phyloP scores from a whole-genome alignment of 2,329 filamentous ascomycete species.

The Aphanoascus verrucosus region DNA sequence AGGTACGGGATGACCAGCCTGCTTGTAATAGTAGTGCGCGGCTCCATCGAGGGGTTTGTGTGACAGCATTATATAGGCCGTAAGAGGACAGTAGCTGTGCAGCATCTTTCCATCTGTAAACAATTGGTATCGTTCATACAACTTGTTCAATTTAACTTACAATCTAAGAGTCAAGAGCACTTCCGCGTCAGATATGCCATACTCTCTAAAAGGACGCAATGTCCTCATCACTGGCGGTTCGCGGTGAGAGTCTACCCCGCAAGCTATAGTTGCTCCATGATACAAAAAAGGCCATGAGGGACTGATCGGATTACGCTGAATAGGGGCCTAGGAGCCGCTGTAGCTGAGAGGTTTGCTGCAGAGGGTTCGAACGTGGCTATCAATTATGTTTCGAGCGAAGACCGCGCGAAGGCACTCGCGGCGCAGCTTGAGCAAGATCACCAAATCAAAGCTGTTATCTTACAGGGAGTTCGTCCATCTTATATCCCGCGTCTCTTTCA shows the following conservation, averaged over 20 bases:
- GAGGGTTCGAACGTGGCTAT: conserved; percentile 60
- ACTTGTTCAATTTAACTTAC: too few relatives aligned
- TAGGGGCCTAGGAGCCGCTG: conserved; percentile 61
- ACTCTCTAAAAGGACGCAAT: conserved; percentile 50
- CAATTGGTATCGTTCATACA: background rate
- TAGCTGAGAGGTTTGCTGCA: conserved; percentile 55
- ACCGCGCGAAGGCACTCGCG: conserved; percentile 50
- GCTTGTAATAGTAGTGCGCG: background rate
- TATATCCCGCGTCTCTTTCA: background rate
- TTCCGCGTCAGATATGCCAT: conserved; percentile 43
- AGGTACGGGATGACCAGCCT: background rate
- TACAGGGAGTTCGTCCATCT: conserved; percentile 47
- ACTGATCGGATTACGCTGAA: conserved; percentile 20
- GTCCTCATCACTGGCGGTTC: conserved; percentile 56
- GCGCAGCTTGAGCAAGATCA: conserved; percentile 44
- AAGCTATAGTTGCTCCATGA: background rate
- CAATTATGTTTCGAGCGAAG: conserved; percentile 57
- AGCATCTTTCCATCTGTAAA: background rate
- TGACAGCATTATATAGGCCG: background rate
- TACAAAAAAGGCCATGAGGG: background rate
- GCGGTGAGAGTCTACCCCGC: conserved; percentile 37
- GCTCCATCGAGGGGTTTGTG: background rate
- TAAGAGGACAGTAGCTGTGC: too few relatives aligned
- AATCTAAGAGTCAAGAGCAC: background rate
- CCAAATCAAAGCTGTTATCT: conserved; percentile 42